Evolutionary conservation across 2,329 filamentous ascomycete species (phyloP).

Genomic region (Monosporascus sp.): DNA sequence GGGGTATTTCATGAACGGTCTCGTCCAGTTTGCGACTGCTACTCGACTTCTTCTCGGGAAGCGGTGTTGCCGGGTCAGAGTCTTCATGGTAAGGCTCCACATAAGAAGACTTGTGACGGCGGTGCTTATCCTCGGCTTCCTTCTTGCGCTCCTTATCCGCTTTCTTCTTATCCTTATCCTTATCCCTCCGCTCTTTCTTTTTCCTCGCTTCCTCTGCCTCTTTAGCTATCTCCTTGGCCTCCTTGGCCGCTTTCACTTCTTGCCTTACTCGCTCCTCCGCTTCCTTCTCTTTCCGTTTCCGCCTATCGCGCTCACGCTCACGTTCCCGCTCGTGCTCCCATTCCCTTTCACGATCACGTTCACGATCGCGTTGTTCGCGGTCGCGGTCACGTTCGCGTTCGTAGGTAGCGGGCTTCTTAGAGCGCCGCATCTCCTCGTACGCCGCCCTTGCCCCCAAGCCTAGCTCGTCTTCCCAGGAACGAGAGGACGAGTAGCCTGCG

Average conservation of each 20-base stretch:
- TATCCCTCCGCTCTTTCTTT: conserved; percentile 24
- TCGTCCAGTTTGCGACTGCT: conserved; percentile 21
- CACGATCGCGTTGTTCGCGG: neutral
- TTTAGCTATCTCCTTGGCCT: conserved; percentile 11
- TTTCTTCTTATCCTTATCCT: conserved; percentile 17
- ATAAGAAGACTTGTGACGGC: conserved; percentile 17
- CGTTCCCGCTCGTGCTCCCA: conserved; percentile 28
- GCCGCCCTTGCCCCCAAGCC: conserved; percentile 25
- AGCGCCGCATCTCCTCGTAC: conserved; percentile 37
- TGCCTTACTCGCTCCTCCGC: conserved; percentile 22
- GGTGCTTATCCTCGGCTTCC: conserved; percentile 22
- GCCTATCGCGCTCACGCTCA: conserved; percentile 33
- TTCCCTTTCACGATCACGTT: conserved; percentile 25
- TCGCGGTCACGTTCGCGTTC: conserved; percentile 17
- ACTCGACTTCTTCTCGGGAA: conserved; percentile 21
- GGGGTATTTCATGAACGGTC: conserved; percentile 2
- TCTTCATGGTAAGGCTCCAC: conserved; percentile 16
- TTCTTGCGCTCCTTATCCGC: conserved; percentile 24
- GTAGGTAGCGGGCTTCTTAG: conserved; percentile 44
- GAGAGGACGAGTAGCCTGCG: conserved; percentile 25
- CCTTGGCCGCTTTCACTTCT: conserved; percentile 28
- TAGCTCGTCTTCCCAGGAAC: conserved; percentile 45
- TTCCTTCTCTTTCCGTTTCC: conserved; percentile 27
- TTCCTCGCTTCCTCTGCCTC: conserved; percentile 20
- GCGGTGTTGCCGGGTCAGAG: conserved; percentile 10